Conservation (phyloP, 441 rosid species). For the Melianthus villosus region DNA sequence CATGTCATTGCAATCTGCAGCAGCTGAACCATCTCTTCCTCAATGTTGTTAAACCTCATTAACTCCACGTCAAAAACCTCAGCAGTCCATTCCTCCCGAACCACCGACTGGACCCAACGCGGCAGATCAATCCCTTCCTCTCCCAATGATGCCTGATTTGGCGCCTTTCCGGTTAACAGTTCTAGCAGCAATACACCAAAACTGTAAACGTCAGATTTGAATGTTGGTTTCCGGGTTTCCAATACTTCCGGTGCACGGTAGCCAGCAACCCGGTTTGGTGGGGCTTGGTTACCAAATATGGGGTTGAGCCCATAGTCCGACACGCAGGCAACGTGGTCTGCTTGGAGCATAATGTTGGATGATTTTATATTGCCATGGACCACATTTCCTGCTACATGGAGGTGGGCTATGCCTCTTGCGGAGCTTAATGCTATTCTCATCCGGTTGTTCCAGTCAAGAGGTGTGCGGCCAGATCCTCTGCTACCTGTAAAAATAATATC, state of each 20-base stretch:
- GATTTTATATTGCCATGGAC: slow-evolving; percentile 61
- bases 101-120: slow-evolving; percentile 66
- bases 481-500: slow-evolving; percentile 2
- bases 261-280: slow-evolving; percentile 41
- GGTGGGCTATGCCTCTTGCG: slow-evolving; percentile 14
- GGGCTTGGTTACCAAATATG: slow-evolving; percentile 29
- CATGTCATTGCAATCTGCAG: slow-evolving; percentile 63
- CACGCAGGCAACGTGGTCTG: slow-evolving; percentile 37
- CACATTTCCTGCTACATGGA: slow-evolving; percentile 23
- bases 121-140: slow-evolving; percentile 59
- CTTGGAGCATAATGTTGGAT: slow-evolving; percentile 40
- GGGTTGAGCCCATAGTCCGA: slow-evolving; percentile 55
- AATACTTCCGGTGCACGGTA: slow-evolving; percentile 54
- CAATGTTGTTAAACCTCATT: slow-evolving; percentile 34
- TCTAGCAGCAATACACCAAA: slow-evolving; percentile 53
- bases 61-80: slow-evolving; percentile 64
- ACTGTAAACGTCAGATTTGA: slow-evolving; percentile 49
- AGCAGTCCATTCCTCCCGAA: slow-evolving; percentile 68
- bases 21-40: slow-evolving; percentile 72
- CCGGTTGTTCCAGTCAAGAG: slow-evolving; percentile 9
- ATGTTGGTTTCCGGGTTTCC: slow-evolving; percentile 36
- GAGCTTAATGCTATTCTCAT: slow-evolving; percentile 11
- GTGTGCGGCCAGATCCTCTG: background rate
- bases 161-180: slow-evolving; percentile 58
- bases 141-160: slow-evolving; percentile 31